A percentile compares a stretch with the other conserved stretches of the same genome.
Evolutionary conservation across 2,329 filamentous ascomycete genomes (phyloP).

Genomic region (Leptosphaerulina australis): DNA sequence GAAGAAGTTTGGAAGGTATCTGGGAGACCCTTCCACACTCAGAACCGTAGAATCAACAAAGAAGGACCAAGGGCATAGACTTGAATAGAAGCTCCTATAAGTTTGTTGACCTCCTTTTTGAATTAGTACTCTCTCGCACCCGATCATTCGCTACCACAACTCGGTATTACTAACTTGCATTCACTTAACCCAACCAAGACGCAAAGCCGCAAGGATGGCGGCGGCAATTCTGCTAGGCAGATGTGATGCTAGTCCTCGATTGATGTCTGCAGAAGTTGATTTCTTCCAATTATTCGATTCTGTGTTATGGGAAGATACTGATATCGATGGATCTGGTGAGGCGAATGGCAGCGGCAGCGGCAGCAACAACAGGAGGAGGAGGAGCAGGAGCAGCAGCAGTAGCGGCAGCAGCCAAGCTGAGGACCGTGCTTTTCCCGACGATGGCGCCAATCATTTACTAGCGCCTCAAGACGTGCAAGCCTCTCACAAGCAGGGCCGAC

Average conservation of each 20-base stretch:
- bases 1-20: background rate
- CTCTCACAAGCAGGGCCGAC: conserved; percentile 20
- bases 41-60: background rate
- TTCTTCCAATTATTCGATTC: no score
- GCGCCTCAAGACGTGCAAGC: conserved; percentile 19
- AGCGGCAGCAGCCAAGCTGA: background rate
- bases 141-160: background rate
- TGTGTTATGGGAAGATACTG: no score
- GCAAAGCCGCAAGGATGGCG: background rate
- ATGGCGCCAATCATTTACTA: conserved; percentile 17
- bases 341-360: background rate
- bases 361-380: background rate
- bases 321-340: background rate
- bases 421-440: background rate
- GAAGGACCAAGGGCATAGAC: no score
- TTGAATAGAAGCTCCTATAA: no score
- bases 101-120: background rate
- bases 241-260: no score
- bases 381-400: background rate
- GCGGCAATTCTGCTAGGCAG: no score
- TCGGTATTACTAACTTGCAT: background rate
- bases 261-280: no score
- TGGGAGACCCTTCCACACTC: background rate
- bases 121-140: background rate
- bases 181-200: background rate